Base-by-base conservation (phyloP, 768 basidiomycete genomes). In the Clathrus columnatus region DNA sequence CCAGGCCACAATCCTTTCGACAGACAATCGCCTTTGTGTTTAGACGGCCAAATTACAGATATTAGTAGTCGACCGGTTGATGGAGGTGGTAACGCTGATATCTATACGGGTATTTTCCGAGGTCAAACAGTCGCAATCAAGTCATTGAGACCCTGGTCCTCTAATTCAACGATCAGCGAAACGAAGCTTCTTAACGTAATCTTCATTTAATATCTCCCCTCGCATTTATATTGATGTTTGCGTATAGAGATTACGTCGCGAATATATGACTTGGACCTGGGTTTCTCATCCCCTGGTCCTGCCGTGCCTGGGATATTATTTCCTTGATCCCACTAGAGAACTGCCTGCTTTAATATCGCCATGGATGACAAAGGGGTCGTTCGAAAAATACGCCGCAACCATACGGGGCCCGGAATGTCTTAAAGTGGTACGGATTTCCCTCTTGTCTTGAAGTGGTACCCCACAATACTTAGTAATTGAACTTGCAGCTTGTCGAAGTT, bases 341-440 rank as follows among this genome's bases (percentile, higher is more conserved):
- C 7, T 29, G 11, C 49, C 49, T 7, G 11, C 49, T 8, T 29
- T 50, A 29, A 50, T 50, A 50, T 50, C 49, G 7, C 49, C 16
- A 14, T 50, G 49, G 49, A 50, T 50, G 49, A 27, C 49, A 29
- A 50, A 50, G 17, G 49, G 49, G 7, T 8, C 49, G 17, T 16
- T 50, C n/a, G n/a, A n/a, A n/a, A n/a, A n/a, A n/a, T n/a, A n/a
- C n/a, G n/a, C n/a, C n/a, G n/a, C n/a, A n/a, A n/a, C n/a, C n/a
- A n/a, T n/a, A n/a, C n/a, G n/a, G n/a, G n/a, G n/a, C n/a, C n/a
- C n/a, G n/a, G n/a, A n/a, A n/a, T n/a, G n/a, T n/a, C n/a, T n/a
- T n/a, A n/a, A n/a, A n/a, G n/a, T n/a, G n/a, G n/a, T n/a, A n/a
- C n/a, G n/a, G n/a, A n/a, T n/a, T n/a, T n/a, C n/a, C n/a, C n/a